phyloP scores from a whole-genome alignment of 1,284 basidiomycete species.

The Omphalotus olearius region DNA sequence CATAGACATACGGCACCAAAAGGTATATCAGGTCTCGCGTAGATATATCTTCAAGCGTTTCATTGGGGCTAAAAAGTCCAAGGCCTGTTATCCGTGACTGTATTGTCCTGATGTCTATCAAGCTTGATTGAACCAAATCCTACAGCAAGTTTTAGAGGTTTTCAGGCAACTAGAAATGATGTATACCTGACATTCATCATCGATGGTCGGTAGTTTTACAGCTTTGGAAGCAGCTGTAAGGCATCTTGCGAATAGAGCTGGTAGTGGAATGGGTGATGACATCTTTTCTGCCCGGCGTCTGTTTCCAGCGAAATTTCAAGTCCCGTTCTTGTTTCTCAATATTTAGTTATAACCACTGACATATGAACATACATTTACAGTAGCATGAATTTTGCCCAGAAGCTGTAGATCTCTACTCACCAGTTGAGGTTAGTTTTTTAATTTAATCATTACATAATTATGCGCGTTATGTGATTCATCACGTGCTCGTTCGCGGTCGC shows the following conservation, averaged over 20 bases:
- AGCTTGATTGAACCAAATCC: slow-evolving; percentile 53
- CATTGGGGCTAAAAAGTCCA: slow-evolving; percentile 84
- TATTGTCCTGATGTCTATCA: slow-evolving; percentile 50
- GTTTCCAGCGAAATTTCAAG: too few species aligned
- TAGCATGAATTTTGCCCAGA: too few species aligned
- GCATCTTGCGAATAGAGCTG: slow-evolving; percentile 10
- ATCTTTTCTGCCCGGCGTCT: background rate
- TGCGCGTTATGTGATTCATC: too few species aligned
- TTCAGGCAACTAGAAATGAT: background rate
- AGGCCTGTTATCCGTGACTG: slow-evolving; percentile 50
- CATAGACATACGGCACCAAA: slow-evolving; percentile 67
- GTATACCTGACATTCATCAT: slow-evolving; percentile 47
- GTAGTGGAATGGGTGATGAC: slow-evolving; percentile 10
- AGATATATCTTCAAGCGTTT: slow-evolving; percentile 79
- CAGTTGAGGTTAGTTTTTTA: too few species aligned
- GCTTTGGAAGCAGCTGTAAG: slow-evolving; percentile 36
- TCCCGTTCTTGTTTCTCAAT: too few species aligned
- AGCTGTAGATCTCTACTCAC: too few species aligned
- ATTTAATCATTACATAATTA: too few species aligned
- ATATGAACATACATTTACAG: too few species aligned
- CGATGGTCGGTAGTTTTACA: slow-evolving; percentile 38
- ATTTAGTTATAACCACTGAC: too few species aligned
- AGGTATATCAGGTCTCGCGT: slow-evolving; percentile 82
- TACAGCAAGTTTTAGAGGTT: slow-evolving; percentile 22
- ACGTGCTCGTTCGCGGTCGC: too few species aligned